Evolutionary conservation across 192 early-diverging fungal genomes (phyloP).

Genomic region (Rhizoclosmatium sp.): DNA sequence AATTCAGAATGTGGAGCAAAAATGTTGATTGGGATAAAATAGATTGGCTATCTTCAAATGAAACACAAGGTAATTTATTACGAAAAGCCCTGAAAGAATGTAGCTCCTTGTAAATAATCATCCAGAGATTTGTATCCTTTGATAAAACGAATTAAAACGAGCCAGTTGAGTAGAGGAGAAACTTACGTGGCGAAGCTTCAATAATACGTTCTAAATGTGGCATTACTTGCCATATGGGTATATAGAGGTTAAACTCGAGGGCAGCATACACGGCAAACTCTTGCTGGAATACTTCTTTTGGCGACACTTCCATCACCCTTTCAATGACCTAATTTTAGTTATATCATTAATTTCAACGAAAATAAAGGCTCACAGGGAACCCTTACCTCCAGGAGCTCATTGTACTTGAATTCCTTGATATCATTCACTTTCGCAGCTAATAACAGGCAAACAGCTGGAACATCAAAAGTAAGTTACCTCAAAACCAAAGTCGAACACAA

Average conservation of each 20-base stretch:
- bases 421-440: constrained; percentile 90
- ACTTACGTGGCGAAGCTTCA: constrained; percentile 21
- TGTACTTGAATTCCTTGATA: constrained; percentile 73
- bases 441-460: constrained; percentile 74
- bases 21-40: no score
- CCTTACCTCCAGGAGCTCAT: constrained; percentile 66
- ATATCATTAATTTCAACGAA: neutral
- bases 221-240: constrained; percentile 87
- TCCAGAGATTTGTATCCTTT: neutral
- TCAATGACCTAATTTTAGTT: constrained; percentile 67
- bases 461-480: neutral
- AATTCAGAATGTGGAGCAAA: no score
- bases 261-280: constrained; percentile 93
- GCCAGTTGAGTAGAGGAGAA: no score
- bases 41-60: no score
- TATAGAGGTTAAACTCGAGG: constrained; percentile 89
- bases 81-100: neutral
- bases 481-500: neutral
- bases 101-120: constrained; percentile 8
- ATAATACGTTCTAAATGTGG: constrained; percentile 93
- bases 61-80: no score
- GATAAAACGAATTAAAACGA: no score
- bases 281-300: constrained; percentile 81
- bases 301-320: constrained; percentile 75
- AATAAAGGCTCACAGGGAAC: neutral